Base-by-base conservation (phyloP, 306 rosid genomes). In the Cyamopsis tetragonoloba region DNA sequence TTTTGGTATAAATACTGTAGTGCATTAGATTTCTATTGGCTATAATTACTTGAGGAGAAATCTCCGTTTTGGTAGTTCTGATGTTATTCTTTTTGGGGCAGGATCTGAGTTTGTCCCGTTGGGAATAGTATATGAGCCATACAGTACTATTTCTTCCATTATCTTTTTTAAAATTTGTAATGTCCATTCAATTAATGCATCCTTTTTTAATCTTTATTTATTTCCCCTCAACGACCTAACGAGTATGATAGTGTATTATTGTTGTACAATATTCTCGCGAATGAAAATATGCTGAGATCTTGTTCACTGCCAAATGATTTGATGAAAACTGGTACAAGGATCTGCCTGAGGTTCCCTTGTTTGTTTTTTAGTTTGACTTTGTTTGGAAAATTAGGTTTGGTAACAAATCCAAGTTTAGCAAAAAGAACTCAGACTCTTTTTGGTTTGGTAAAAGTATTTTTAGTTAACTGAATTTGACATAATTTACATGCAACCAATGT, bases 1-100 rank as follows among this genome's bases (percentile, higher is more conserved):
- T 57, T 73, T 63, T 80, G 81, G 46, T 82, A 77, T 81, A 58
- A 71, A 67, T 47, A 61, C 42, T 51, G 39, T 72, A 84, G 84
- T 69, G 75, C 62, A 51, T 65, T 85, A 79, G 85, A 66, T 82
- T 61, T 61, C 64, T 77, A 60, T 67, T 74, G 62, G 78, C 66
- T 78, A 61, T 71, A 60, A 65, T 76, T 70, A 67, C 73, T 54
- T 34, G 72, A 66, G 82, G 72, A 72, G 81, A 83, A 77, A 79
- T 81, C 84, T 66, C 78, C 86, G 70, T 76, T 73, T 82, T 81
- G 83, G 80, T 80, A 80, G 77, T 78, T 70, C 79, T 81, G 63
- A 23, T 77, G 72, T 71, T 82, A 83, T 88, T 83, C 88, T 84
- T 86, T 86, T 82, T 9, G 77, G 76, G 66, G 68, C 66, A 59